Conservation (phyloP, 2,329 filamentous ascomycete genomes). For the Penicillium sp. region DNA sequence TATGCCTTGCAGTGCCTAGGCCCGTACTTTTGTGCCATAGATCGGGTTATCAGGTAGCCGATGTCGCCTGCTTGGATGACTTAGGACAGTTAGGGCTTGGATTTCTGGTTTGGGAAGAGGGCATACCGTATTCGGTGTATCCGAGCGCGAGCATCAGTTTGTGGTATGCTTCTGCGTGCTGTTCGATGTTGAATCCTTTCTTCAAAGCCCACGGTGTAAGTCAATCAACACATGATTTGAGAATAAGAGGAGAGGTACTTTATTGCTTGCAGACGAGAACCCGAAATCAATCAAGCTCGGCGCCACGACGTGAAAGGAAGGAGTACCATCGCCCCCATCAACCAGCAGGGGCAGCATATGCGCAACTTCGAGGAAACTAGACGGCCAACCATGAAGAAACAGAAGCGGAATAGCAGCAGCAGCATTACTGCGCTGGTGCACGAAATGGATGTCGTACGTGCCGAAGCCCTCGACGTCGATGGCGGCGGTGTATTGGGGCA, state of each 20-base stretch:
- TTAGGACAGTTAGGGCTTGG: background rate
- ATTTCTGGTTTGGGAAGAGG: background rate
- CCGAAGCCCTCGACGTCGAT: constrained; percentile 1
- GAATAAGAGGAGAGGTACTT: background rate
- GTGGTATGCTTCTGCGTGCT: constrained; percentile 6
- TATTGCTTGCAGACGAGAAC: constrained; percentile 4
- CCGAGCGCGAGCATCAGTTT: constrained; percentile 4
- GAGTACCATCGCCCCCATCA: background rate
- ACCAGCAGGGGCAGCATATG: constrained; percentile 4
- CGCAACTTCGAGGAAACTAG: constrained; percentile 2
- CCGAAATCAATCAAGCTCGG: constrained; percentile 8
- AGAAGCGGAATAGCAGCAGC: constrained; percentile 4
- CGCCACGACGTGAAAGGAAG: constrained; percentile 4
- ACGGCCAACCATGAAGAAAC: constrained; percentile 10
- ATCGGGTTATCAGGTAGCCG: constrained; percentile 1
- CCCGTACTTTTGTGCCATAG: background rate
- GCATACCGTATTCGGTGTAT: constrained; percentile 4
- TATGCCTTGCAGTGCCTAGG: constrained; percentile 6
- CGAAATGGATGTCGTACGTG: constrained; percentile 1
- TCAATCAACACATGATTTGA: background rate
- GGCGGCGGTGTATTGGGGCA: background rate
- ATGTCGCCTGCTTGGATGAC: constrained; percentile 4
- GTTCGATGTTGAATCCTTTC: constrained; percentile 5
- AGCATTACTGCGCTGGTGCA: constrained; percentile 1
- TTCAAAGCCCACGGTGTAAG: background rate